Evolutionary conservation across 2,329 filamentous ascomycete species (phyloP), one percentile per base, ranked within the genome.

Genomic region (Xylaria hypoxylon): DNA sequence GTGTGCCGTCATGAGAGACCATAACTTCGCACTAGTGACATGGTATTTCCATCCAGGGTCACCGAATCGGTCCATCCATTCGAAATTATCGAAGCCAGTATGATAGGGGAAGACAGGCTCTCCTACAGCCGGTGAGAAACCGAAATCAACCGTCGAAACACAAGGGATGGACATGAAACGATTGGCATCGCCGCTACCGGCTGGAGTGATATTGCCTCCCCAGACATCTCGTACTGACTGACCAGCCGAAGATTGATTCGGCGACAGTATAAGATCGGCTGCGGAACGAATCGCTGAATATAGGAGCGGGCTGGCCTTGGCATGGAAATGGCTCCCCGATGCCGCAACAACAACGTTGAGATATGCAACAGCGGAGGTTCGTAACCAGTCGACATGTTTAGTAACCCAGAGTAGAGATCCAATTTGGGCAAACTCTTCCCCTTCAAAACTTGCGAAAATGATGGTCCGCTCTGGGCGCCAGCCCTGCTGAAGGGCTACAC

Each of bases 41-140:
- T 61, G 59, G 40, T 61, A 42, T 45, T 61, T 35, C 59, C 59
- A 61, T 45, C 44, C 59, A 42, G 59, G 59, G 17, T 61, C 59
- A 33, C 59, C 59, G 7, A 61, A 13, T 19, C 22, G 47, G 52
- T 61, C 50, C 59, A 61, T 61, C 59, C 59, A 61, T 6, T 61
- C 48, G 24, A 61, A 53, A 26, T n/a, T 61, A 31, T 61, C 59
- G 48, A 61, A 61, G 47, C 59, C 59, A 7, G 59, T 61, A 53
- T 61, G 59, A 26, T 61, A 61, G 3, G 59, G 59, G 59, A 61
- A 61, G 45, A 61, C 59, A 13, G 17, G 47, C 33, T 61, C 17
- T 15, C 31, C 59, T 22, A 53, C 17, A 3, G 45, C 59, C 5
- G 59, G 47, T 7, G 22, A 17, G 42, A 61, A 61, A 22, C 47